phyloP scores from a whole-genome alignment of 371 early-diverging fungal genomes.

The Mucor mucedo region DNA sequence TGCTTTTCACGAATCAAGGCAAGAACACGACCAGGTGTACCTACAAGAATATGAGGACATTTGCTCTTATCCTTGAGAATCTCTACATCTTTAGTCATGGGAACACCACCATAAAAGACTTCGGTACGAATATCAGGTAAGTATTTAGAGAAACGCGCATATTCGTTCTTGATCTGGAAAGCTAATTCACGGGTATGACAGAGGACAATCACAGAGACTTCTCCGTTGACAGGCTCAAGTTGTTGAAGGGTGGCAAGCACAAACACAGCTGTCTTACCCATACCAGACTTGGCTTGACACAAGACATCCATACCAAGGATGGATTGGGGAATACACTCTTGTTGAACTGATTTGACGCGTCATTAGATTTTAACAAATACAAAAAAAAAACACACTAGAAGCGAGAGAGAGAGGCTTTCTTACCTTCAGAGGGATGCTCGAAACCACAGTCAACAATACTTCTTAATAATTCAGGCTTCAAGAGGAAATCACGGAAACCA shows the following conservation, averaged over 20 bases:
- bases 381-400: not conserved
- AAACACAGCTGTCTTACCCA: conserved; percentile 99
- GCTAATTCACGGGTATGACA: conserved; percentile 99
- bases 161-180: conserved; percentile 97
- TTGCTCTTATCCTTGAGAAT: conserved; percentile 79
- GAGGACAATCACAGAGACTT: conserved; percentile 88
- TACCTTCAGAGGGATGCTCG: conserved; percentile 98
- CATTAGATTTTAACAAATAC: not conserved
- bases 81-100: conserved; percentile 80
- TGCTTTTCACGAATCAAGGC: conserved; percentile 86
- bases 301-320: conserved; percentile 96
- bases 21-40: conserved; percentile 97
- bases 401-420: not conserved
- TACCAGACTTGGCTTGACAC: conserved; percentile 99
- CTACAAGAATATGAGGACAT: conserved; percentile 95
- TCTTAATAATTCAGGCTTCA: conserved; percentile 94
- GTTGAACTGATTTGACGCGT: conserved; percentile 79
- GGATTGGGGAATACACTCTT: conserved; percentile 98
- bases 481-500: conserved; percentile 96
- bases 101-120: conserved; percentile 92
- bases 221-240: conserved; percentile 82
- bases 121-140: conserved; percentile 93
- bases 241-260: conserved; percentile 97
- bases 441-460: conserved; percentile 98
- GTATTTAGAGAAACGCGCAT: conserved; percentile 92